Evolutionary conservation across 2,329 filamentous ascomycete genomes (phyloP).

Genomic region (Aspergillus oerlinghausenensis): DNA sequence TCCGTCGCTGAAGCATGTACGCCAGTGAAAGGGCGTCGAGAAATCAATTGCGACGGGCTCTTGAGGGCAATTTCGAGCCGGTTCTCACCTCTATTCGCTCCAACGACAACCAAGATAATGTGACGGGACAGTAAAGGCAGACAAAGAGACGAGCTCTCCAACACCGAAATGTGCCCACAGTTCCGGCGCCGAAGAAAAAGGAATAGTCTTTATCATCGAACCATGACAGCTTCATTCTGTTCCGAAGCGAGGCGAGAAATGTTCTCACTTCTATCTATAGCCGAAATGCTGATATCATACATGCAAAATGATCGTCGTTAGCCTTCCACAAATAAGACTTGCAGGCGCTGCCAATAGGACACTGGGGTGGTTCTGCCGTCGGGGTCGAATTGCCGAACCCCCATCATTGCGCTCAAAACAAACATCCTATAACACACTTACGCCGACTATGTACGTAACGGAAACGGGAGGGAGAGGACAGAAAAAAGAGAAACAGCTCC

Average conservation of each 20-base stretch:
- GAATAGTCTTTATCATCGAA: neutral
- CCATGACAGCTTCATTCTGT: neutral
- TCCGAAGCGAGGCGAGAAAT: neutral
- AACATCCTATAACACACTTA: neutral
- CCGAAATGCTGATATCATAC: neutral
- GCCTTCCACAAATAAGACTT: neutral
- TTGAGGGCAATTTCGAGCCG: neutral
- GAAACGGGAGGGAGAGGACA: conserved; percentile 6
- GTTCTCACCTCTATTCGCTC: neutral
- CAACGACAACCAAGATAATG: neutral
- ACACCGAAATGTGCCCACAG: neutral
- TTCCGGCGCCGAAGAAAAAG: neutral
- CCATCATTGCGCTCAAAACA: neutral
- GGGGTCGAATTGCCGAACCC: neutral
- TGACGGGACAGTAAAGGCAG: neutral
- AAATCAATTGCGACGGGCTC: neutral
- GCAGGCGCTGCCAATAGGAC: neutral
- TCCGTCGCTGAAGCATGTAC: neutral
- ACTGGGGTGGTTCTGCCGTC: neutral
- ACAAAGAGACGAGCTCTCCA: neutral
- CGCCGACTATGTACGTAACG: conserved; percentile 1
- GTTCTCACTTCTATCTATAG: neutral
- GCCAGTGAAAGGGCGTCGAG: neutral
- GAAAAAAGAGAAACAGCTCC: neutral
- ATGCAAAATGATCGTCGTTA: neutral